phyloP scores from a whole-genome alignment of 75 land plant genomes.

The Pseudotsuga menziesii region DNA sequence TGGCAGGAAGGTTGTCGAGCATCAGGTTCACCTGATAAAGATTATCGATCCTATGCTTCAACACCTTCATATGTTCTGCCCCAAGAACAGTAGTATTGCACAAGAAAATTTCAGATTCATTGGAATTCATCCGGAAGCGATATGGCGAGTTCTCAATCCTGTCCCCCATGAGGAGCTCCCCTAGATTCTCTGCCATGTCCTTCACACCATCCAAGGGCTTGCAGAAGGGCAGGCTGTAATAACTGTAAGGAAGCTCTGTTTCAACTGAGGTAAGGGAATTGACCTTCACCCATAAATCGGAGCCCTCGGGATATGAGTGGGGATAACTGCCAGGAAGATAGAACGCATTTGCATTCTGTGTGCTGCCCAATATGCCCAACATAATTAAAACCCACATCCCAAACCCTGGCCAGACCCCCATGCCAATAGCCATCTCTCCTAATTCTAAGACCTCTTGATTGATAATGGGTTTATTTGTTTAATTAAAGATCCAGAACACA shows the following conservation, averaged over 20 bases:
- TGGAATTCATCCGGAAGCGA: conserved; percentile 35
- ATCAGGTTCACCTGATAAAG: conserved; percentile 66
- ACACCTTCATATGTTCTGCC: conserved; percentile 21
- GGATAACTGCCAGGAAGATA: conserved; percentile 61
- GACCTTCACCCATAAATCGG: conserved; percentile 44
- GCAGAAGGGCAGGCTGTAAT: conserved; percentile 60
- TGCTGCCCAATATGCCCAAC: not conserved
- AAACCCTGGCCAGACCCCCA: not conserved
- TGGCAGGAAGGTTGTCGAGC: conserved; percentile 61
- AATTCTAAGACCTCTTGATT: not conserved
- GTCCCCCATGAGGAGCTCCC: conserved; percentile 72
- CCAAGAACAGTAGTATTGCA: conserved; percentile 26
- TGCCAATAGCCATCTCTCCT: not conserved
- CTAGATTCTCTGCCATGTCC: conserved; percentile 64
- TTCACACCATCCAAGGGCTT: conserved; percentile 46
- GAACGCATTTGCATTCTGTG: conserved; percentile 16
- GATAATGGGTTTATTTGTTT: not conserved
- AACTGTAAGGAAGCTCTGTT: conserved; percentile 57
- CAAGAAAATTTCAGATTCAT: conserved; percentile 35
- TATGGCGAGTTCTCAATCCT: conserved; percentile 66
- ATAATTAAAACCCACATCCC: conserved; percentile 4
- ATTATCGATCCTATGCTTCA: conserved; percentile 51
- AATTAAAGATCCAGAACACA: conserved; percentile 3
- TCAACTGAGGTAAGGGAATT: conserved; percentile 61
- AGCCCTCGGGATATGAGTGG: conserved; percentile 21